Evolutionary conservation across 2,329 filamentous ascomycete genomes (phyloP).

Genomic region (Colletotrichum ledebouriae): DNA sequence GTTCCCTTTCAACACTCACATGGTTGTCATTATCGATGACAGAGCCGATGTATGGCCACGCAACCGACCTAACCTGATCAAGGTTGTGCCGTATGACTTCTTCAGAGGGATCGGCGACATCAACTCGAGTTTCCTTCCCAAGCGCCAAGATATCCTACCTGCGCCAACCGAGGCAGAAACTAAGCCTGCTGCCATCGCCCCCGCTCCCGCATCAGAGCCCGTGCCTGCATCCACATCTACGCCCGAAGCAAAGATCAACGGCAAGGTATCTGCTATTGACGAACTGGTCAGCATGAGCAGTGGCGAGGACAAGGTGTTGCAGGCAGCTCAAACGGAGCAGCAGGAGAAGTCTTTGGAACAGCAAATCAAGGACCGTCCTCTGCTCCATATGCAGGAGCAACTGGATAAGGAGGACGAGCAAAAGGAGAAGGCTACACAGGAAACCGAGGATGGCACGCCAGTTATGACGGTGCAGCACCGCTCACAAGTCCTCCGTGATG

Average conservation of each 20-base stretch:
- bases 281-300: conserved; percentile 83
- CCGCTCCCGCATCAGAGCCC: too few relatives aligned
- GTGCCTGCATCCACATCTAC: not conserved
- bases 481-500: conserved; percentile 87
- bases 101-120: conserved; percentile 99
- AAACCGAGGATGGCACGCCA: conserved; percentile 55
- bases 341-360: conserved; percentile 90
- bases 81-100: conserved; percentile 95
- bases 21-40: conserved; percentile 99
- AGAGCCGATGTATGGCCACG: conserved; percentile 94
- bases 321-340: conserved; percentile 83
- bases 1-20: conserved; percentile 97
- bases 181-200: conserved; percentile 6
- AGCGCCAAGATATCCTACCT: conserved; percentile 70
- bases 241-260: conserved; percentile 30
- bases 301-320: conserved; percentile 74
- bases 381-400: conserved; percentile 92
- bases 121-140: conserved; percentile 96
- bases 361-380: conserved; percentile 88
- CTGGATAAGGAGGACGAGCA: conserved; percentile 87
- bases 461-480: conserved; percentile 48
- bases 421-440: conserved; percentile 61
- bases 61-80: conserved; percentile 93
- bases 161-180: conserved; percentile 16
- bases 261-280: conserved; percentile 68